These are phyloP conservation scores for Colletotrichum sp. DNA, from an alignment of 2,329 filamentous ascomycete species.

Conservation along the genomic window DNA sequence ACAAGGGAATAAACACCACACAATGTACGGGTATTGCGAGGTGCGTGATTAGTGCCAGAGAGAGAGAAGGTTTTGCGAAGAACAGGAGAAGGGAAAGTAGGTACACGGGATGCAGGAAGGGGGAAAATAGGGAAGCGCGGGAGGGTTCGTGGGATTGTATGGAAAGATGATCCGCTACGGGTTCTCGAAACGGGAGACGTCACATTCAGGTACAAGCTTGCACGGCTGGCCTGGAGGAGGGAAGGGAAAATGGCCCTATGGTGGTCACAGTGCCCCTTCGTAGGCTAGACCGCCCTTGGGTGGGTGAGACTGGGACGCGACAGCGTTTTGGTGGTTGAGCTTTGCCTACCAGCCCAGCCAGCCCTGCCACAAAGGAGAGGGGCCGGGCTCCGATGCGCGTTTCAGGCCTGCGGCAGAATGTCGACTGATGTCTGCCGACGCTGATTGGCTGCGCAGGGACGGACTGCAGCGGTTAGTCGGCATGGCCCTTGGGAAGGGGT, in stretches of 20 bases:
- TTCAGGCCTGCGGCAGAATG: conserved; percentile 28
- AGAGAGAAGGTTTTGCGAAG: conserved; percentile 10
- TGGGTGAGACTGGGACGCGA: conserved; percentile 17
- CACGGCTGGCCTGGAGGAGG: conserved; percentile 16
- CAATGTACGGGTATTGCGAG: conserved; percentile 15
- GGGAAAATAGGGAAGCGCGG: not conserved
- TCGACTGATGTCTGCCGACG: conserved; percentile 16
- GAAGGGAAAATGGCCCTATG: conserved; percentile 14
- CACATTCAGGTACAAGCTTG: conserved; percentile 21
- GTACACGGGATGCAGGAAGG: conserved; percentile 15
- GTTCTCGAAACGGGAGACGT: conserved; percentile 32
- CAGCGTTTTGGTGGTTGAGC: conserved; percentile 12
- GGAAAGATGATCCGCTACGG: conserved; percentile 9
- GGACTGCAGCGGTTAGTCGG: conserved; percentile 18
- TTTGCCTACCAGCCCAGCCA: not conserved
- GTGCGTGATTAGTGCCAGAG: not conserved
- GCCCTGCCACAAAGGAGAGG: conserved; percentile 9
- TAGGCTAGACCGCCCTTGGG: conserved; percentile 14
- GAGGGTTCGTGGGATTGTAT: conserved; percentile 5
- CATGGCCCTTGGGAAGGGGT: conserved; percentile 5
- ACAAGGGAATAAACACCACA: conserved; percentile 20
- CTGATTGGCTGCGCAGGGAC: conserved; percentile 12
- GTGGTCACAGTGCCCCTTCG: conserved; percentile 21
- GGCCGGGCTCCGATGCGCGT: conserved; percentile 11
- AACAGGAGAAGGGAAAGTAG: not conserved